Conservation (phyloP, 2,329 filamentous ascomycete species). For the Penicillium sumatraense region DNA sequence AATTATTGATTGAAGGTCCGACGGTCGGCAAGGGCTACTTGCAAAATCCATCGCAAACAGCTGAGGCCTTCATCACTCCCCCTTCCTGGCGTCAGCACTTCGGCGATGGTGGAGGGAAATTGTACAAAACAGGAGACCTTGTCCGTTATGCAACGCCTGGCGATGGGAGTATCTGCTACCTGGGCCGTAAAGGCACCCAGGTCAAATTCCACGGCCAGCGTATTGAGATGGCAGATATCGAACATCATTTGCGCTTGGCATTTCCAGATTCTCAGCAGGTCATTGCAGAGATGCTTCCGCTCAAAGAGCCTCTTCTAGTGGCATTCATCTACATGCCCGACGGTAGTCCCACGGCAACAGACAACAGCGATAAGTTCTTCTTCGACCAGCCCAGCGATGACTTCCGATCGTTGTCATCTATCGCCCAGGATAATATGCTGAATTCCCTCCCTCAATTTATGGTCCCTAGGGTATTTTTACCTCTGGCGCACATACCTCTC, state of each 20-base stretch:
- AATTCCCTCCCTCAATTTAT: background rate
- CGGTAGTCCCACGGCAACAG: background rate
- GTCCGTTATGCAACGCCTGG: background rate
- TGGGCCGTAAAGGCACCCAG: slow-evolving; percentile 2
- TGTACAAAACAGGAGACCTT: slow-evolving; percentile 3
- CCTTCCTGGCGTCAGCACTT: background rate
- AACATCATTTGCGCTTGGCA: background rate
- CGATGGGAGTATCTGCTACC: background rate
- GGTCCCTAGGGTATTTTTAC: background rate
- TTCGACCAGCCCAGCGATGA: background rate
- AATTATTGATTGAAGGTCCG: slow-evolving; percentile 9
- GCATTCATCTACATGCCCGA: background rate
- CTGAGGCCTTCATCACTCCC: background rate
- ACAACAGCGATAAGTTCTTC: too few relatives aligned
- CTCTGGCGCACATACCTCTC: background rate
- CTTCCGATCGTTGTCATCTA: background rate
- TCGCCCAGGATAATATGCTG: background rate
- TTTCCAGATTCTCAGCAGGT: background rate
- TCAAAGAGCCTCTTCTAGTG: background rate
- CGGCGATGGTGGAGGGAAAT: background rate
- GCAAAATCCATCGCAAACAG: background rate
- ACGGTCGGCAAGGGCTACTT: slow-evolving; percentile 11
- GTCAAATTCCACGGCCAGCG: slow-evolving; percentile 2
- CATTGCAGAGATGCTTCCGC: background rate
- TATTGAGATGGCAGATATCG: slow-evolving; percentile 1